These are phyloP conservation scores for Yamadazyma diospyri DNA, from an alignment of 1,139 yeast species.

Conservation along the genomic window DNA sequence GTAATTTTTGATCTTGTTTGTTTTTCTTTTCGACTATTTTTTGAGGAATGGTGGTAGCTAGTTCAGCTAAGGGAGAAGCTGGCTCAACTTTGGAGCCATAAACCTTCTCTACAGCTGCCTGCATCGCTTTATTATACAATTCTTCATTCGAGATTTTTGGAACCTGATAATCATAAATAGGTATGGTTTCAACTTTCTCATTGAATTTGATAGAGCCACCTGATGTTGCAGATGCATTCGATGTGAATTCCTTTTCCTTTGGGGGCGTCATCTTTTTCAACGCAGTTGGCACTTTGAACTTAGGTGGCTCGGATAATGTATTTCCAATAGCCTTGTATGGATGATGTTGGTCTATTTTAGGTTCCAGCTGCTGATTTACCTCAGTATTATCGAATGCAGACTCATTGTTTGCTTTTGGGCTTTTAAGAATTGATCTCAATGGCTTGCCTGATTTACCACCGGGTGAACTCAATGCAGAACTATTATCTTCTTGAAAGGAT, in stretches of 20 bases:
- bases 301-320: slow-evolving; percentile 12
- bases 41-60: slow-evolving; percentile 4
- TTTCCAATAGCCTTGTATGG: slow-evolving; percentile 17
- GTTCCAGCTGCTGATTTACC: neutral
- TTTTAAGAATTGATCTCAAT: slow-evolving; percentile 34
- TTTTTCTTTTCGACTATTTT: slow-evolving; percentile 11
- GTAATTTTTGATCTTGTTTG: slow-evolving; percentile 15
- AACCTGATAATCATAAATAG: slow-evolving; percentile 17
- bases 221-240: slow-evolving; percentile 18
- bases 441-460: slow-evolving; percentile 19
- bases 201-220: slow-evolving; percentile 36
- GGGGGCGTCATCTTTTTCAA: slow-evolving; percentile 10
- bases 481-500: neutral
- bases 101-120: slow-evolving; percentile 39
- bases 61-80: neutral
- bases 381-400: neutral
- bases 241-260: slow-evolving; percentile 8
- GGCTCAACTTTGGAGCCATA: slow-evolving; percentile 24
- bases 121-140: slow-evolving; percentile 36
- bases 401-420: slow-evolving; percentile 15
- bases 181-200: slow-evolving; percentile 40
- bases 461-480: neutral
- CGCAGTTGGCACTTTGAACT: slow-evolving; percentile 13
- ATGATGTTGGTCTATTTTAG: slow-evolving; percentile 10
- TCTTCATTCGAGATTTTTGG: slow-evolving; percentile 14